Percentiles rank a stretch among this genome's conserved stretches.
Evolutionary conservation across 345 rosid species (phyloP).

Genomic region (Melaleuca alternifolia): DNA sequence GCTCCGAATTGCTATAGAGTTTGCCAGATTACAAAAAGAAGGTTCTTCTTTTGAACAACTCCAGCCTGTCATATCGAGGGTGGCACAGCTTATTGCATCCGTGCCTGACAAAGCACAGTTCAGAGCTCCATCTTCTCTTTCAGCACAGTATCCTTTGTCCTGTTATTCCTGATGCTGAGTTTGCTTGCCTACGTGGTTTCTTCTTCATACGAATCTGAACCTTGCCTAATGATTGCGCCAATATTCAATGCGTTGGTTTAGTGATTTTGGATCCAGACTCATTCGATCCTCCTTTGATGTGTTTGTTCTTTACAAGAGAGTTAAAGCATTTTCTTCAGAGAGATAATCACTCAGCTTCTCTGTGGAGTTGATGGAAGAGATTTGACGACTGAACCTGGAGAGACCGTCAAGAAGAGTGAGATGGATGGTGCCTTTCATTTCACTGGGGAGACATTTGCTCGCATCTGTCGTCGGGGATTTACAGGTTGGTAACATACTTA

Average conservation of each 20-base stretch:
- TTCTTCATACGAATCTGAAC: not conserved
- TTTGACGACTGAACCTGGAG: slow-evolving; percentile 2
- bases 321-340: slow-evolving; percentile 70
- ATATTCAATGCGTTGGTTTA: not conserved
- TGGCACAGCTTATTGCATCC: slow-evolving; percentile 69
- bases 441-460: slow-evolving; percentile 63
- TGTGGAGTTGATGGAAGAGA: slow-evolving; percentile 28
- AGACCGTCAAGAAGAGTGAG: slow-evolving; percentile 6
- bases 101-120: slow-evolving; percentile 84
- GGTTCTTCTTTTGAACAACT: slow-evolving; percentile 13
- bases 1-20: slow-evolving; percentile 45
- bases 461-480: slow-evolving; percentile 88
- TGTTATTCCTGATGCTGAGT: not conserved
- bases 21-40: slow-evolving; percentile 21
- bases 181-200: not conserved
- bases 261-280: not conserved
- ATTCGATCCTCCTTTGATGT: not conserved
- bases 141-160: slow-evolving; percentile 84
- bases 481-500: slow-evolving; percentile 43
- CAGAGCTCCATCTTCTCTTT: slow-evolving; percentile 45
- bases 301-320: slow-evolving; percentile 33
- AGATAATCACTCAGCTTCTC: slow-evolving; percentile 58
- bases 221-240: too few species aligned
- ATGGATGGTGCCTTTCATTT: slow-evolving; percentile 35
- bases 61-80: slow-evolving; percentile 37